These are phyloP conservation scores for Chytriomyces sp. DNA, from an alignment of 192 early-diverging fungal genomes.

Conservation along the genomic window DNA sequence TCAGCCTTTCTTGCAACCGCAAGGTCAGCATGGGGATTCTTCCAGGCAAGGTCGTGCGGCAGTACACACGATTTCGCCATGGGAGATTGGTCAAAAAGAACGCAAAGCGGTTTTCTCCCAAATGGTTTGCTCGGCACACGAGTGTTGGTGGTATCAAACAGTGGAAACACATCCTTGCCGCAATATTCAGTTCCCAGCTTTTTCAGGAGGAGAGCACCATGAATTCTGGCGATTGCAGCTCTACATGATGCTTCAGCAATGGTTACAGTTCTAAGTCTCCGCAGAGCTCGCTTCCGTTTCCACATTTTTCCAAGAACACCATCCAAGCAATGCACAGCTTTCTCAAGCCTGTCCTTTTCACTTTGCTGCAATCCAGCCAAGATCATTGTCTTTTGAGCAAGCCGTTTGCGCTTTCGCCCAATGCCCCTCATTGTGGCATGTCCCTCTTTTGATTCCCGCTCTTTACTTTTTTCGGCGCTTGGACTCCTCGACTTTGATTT, in stretches of 20 bases:
- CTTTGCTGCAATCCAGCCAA: slow-evolving; percentile 25
- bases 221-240: not conserved
- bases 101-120: not conserved
- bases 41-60: not conserved
- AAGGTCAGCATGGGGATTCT: not conserved
- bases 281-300: slow-evolving; percentile 37
- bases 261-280: slow-evolving; percentile 1
- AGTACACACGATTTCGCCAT: not conserved
- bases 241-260: slow-evolving; percentile 16
- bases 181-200: slow-evolving; percentile 7
- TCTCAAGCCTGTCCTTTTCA: slow-evolving; percentile 50
- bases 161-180: not conserved
- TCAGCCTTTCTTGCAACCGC: slow-evolving; percentile 15
- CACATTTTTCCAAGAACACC: slow-evolving; percentile 33
- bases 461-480: slow-evolving; percentile 27
- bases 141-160: not conserved
- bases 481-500: slow-evolving; percentile 26
- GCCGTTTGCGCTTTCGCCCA: slow-evolving; percentile 35
- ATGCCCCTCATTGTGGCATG: slow-evolving; percentile 17
- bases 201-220: not conserved
- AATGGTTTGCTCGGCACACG: not conserved
- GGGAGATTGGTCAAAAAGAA: not conserved
- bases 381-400: slow-evolving; percentile 35
- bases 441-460: slow-evolving; percentile 23
- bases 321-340: slow-evolving; percentile 46